Conservation (phyloP, 805 yeast genomes). For the Metschnikowia gruessii region DNA sequence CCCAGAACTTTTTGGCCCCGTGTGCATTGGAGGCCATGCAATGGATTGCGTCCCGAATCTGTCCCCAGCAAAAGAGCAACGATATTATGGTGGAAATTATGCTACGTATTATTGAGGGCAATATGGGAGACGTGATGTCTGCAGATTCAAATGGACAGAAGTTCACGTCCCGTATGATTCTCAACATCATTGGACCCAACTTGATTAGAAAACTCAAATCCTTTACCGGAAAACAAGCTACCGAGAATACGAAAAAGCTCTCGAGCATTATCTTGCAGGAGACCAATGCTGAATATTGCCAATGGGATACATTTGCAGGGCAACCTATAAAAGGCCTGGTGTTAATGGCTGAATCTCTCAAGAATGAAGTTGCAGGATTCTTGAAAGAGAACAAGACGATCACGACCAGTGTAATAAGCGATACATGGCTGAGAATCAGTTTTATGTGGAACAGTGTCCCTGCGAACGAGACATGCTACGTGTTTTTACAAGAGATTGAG, state of each 20-base stretch:
- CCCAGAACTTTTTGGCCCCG: slow-evolving; percentile 70
- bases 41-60: slow-evolving; percentile 27
- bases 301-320: not conserved
- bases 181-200: slow-evolving; percentile 15
- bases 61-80: slow-evolving; percentile 12
- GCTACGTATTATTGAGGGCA: slow-evolving; percentile 15
- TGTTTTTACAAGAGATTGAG: slow-evolving; percentile 10
- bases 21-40: slow-evolving; percentile 42
- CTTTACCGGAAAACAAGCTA: not conserved
- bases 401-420: not conserved
- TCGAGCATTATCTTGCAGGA: slow-evolving; percentile 5
- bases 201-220: slow-evolving; percentile 7
- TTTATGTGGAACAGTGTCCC: slow-evolving; percentile 5
- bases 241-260: slow-evolving; percentile 9
- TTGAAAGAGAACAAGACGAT: not conserved
- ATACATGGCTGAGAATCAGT: slow-evolving; percentile 10
- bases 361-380: slow-evolving; percentile 5
- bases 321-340: not conserved
- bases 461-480: slow-evolving; percentile 1
- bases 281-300: slow-evolving; percentile 12
- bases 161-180: slow-evolving; percentile 14
- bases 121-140: slow-evolving; percentile 9
- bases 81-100: slow-evolving; percentile 15
- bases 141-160: slow-evolving; percentile 10
- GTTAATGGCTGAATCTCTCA: slow-evolving; percentile 1